A percentile compares a stretch with the other conserved stretches of the same genome.
Evolutionary conservation across 495 filamentous ascomycete genomes (phyloP).

Genomic region (Friedmanniomyces endolithicus): DNA sequence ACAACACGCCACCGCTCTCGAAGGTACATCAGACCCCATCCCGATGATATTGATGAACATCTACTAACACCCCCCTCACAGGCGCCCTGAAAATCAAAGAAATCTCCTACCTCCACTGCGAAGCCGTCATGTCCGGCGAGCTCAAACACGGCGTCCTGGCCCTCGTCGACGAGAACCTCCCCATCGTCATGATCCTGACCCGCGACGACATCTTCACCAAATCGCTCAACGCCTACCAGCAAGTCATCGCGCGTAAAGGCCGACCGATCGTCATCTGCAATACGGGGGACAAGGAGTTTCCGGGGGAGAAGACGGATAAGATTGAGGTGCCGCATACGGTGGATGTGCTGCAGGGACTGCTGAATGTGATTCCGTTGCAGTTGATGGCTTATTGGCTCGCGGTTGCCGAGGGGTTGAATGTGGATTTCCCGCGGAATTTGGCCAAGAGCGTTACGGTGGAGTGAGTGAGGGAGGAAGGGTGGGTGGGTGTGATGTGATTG

Average conservation of each 20-base stretch:
- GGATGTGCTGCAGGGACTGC: slow-evolving; percentile 84
- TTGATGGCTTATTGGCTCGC: slow-evolving; percentile 98
- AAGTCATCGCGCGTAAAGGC: slow-evolving; percentile 88
- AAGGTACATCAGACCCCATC: slow-evolving; percentile 45
- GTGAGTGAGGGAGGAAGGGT: slow-evolving; percentile 34
- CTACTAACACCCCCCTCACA: slow-evolving; percentile 20
- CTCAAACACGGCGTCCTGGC: slow-evolving; percentile 96
- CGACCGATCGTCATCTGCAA: slow-evolving; percentile 99
- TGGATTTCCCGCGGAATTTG: slow-evolving; percentile 70
- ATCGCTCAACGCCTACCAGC: slow-evolving; percentile 96
- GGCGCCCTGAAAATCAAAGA: slow-evolving; percentile 97
- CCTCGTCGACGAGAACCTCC: slow-evolving; percentile 91
- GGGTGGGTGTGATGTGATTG: slow-evolving; percentile 38
- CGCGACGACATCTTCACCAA: slow-evolving; percentile 92
- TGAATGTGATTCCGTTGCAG: slow-evolving; percentile 96
- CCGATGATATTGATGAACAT: neutral
- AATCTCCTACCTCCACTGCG: slow-evolving; percentile 97
- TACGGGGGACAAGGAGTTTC: slow-evolving; percentile 76
- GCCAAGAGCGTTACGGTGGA: slow-evolving; percentile 99
- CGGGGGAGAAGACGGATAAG: slow-evolving; percentile 74
- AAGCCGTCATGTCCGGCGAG: slow-evolving; percentile 99
- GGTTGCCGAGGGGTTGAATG: slow-evolving; percentile 60
- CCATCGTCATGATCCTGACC: slow-evolving; percentile 98
- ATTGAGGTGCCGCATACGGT: slow-evolving; percentile 95
- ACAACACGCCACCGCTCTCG: slow-evolving; percentile 92